phyloP scores from a whole-genome alignment of 176 grass and related monocot genomes.

The Raddia distichophylla region DNA sequence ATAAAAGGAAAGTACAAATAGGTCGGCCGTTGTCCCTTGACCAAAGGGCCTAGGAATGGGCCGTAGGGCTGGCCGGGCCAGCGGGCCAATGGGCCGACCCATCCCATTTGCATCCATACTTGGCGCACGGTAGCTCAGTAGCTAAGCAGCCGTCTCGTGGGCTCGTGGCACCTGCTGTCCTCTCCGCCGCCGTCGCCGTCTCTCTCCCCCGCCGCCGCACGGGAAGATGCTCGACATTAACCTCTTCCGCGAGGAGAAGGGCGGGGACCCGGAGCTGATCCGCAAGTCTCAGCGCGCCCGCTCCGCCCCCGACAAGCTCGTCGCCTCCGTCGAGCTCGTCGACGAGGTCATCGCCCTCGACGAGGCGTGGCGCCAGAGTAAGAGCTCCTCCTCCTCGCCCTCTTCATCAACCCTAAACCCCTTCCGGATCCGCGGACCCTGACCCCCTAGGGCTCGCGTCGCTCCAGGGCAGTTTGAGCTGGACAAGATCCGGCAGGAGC shows the following conservation, averaged over 20 bases:
- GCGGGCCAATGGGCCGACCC: too few relatives aligned
- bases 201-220: neutral
- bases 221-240: conserved; percentile 83
- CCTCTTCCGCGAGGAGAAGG: conserved; percentile 78
- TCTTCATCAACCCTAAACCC: neutral
- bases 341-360: conserved; percentile 86
- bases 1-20: too few relatives aligned
- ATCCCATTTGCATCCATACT: too few relatives aligned
- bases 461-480: conserved; percentile 82
- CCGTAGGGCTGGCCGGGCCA: too few relatives aligned
- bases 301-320: conserved; percentile 40
- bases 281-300: conserved; percentile 70
- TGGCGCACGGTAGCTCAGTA: too few relatives aligned
- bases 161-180: too few relatives aligned
- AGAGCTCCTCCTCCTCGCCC: neutral
- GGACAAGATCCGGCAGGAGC: conserved; percentile 69
- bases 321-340: conserved; percentile 71
- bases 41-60: too few relatives aligned
- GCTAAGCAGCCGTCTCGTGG: too few relatives aligned
- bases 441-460: neutral
- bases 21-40: too few relatives aligned
- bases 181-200: neutral
- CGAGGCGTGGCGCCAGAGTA: conserved; percentile 82
- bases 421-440: neutral
- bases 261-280: conserved; percentile 63